Evolutionary conservation across 2,329 filamentous ascomycete genomes (phyloP).

Genomic region (Microdochium paspali): DNA sequence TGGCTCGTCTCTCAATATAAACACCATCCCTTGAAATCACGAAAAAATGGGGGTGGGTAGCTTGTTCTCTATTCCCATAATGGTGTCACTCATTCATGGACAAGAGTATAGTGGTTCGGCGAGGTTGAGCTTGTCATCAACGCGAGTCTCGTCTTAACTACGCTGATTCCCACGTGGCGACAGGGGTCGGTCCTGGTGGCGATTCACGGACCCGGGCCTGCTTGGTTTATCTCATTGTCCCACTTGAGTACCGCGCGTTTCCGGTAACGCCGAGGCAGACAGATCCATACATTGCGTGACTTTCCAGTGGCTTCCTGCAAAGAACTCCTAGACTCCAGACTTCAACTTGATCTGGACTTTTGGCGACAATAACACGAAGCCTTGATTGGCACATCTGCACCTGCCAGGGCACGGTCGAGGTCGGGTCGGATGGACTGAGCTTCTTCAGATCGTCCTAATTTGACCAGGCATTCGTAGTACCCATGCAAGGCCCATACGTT

Average conservation of each 20-base stretch:
- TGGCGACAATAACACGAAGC: conserved; percentile 27
- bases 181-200: neutral
- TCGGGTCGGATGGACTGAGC: conserved; percentile 18
- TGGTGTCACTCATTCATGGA: too few relatives aligned
- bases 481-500: conserved; percentile 72
- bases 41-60: too few relatives aligned
- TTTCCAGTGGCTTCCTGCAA: neutral
- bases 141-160: too few relatives aligned
- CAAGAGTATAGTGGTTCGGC: too few relatives aligned
- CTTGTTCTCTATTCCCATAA: too few relatives aligned
- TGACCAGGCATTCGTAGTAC: conserved; percentile 58
- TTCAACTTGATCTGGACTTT: neutral
- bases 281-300: neutral
- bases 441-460: conserved; percentile 35
- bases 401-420: conserved; percentile 12
- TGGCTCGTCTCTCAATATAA: too few relatives aligned
- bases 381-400: conserved; percentile 19
- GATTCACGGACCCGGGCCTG: neutral
- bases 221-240: neutral
- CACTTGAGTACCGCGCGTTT: neutral
- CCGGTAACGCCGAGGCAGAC: neutral
- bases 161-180: neutral
- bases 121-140: too few relatives aligned
- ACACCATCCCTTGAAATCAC: too few relatives aligned
- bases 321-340: neutral